These are phyloP conservation scores for Luffa aegyptiaca DNA, from an alignment of 306 rosid genomes.

Conservation along the genomic window DNA sequence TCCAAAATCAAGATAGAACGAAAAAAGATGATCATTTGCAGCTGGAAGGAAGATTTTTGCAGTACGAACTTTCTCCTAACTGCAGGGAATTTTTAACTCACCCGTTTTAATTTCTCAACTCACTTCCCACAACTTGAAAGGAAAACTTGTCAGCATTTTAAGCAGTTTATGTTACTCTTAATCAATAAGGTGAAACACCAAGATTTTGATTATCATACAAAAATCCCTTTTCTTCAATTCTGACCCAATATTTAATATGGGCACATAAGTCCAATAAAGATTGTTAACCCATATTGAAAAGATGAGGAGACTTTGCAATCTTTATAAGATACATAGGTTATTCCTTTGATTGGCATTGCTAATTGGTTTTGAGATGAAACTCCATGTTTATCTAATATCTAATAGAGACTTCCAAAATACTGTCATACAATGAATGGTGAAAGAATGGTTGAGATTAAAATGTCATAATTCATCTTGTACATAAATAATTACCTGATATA, in stretches of 20 bases:
- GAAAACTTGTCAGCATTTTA: not conserved
- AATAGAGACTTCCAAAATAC: not conserved
- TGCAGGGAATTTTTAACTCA: not conserved
- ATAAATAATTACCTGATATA: constrained; percentile 24
- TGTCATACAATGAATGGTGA: not conserved
- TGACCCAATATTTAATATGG: not conserved
- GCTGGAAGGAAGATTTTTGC: not conserved
- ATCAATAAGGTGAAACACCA: not conserved
- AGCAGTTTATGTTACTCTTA: not conserved
- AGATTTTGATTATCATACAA: not conserved
- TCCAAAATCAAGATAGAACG: not conserved
- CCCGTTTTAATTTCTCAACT: not conserved
- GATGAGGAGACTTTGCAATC: no score
- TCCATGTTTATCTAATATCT: no score
- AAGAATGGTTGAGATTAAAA: not conserved
- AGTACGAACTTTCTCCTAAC: not conserved
- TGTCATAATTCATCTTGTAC: not conserved
- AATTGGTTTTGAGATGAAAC: no score
- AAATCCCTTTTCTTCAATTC: not conserved
- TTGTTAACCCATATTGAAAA: no score
- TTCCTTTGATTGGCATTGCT: no score
- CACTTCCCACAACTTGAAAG: not conserved
- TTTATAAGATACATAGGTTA: no score
- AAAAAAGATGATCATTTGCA: not conserved
- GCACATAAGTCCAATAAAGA: not conserved